Conservation (phyloP, 2,329 filamentous ascomycete species). For the Aureobasidium sp. region DNA sequence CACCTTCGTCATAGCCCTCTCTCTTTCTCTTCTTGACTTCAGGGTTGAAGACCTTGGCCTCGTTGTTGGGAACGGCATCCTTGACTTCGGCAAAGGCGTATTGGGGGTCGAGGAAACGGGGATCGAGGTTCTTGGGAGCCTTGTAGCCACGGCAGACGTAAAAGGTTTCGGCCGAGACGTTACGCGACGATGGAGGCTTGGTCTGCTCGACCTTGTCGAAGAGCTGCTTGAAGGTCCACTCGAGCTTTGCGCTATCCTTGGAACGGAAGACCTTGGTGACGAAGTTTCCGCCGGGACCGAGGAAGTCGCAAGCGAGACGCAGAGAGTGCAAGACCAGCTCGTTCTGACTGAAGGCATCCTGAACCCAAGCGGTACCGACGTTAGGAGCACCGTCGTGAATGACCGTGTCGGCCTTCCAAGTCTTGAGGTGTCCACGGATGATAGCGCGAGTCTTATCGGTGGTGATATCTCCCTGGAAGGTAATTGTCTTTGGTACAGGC, state of each 20-base stretch:
- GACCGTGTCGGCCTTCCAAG: conserved; percentile 92
- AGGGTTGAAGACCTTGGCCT: conserved; percentile 96
- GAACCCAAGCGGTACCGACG: conserved; percentile 94
- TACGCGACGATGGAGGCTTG: conserved; percentile 90
- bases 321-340: conserved; percentile 84
- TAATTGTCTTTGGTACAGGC: conserved; percentile 85
- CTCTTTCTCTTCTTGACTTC: conserved; percentile 96
- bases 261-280: conserved; percentile 97
- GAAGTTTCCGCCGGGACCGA: conserved; percentile 82
- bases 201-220: conserved; percentile 95
- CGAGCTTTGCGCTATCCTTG: conserved; percentile 90
- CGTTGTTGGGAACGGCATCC: conserved; percentile 82
- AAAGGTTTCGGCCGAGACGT: conserved; percentile 97
- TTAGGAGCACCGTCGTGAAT: conserved; percentile 96
- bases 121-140: conserved; percentile 87
- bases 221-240: conserved; percentile 97
- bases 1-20: conserved; percentile 95
- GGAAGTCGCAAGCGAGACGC: conserved; percentile 90
- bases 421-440: conserved; percentile 83
- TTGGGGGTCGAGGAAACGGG: conserved; percentile 81
- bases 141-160: conserved; percentile 95
- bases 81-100: conserved; percentile 90
- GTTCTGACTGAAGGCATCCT: conserved; percentile 96
- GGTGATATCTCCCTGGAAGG: conserved; percentile 96
- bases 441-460: conserved; percentile 92